Base-by-base conservation (phyloP, 768 basidiomycete species). In the Lentinula sp. region DNA sequence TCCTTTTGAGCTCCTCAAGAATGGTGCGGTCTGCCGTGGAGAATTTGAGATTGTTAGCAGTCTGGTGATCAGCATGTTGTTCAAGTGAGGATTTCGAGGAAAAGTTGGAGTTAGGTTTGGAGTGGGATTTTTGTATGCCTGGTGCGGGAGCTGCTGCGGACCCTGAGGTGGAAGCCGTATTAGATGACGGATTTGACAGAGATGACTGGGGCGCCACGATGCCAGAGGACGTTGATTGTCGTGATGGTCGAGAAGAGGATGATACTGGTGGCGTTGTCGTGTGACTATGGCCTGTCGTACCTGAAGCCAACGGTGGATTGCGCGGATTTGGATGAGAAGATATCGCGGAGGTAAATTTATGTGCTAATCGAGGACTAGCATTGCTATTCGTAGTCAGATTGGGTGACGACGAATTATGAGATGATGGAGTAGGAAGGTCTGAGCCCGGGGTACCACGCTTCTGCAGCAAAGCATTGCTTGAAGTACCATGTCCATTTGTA, bases 21-120 rank as follows among this genome's bases (percentile, higher is more conserved):
- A 86, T 86, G 5, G 82, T 79, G 20, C 85, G 79, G 69, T 87
- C 86, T 10, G 82, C 79, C 0, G 85, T 85, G 2, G 84, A 84
- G 68, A 86, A 84, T 61, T 79, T 78, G 52, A 67, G 69, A 61
- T 72, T 65, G 6, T 62, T 64, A 12, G 37, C 37, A 13, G 46
- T 48, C 46, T 23, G 18, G 7, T 48, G 46, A 48, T 48, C 46
- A 7, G 20, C 20, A n/a, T 48, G 46, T 3, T 48, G 46, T 39
- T 54, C 53, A 10, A 54, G 18, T 37, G 53, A 54, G 37, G 53
- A 54, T 41, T 54, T 54, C 13, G 51, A 52, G 35, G 53, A 41
- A 20, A 36, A 54, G n/a, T 39, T 61, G 43, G 39, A 63, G 23
- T 18, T 56, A 59, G 10, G 61, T 55, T 61, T 62, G 63, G 12